Conservation (phyloP, 108 stramenopile genomes). For the Cylindrotheca fusiformis region DNA sequence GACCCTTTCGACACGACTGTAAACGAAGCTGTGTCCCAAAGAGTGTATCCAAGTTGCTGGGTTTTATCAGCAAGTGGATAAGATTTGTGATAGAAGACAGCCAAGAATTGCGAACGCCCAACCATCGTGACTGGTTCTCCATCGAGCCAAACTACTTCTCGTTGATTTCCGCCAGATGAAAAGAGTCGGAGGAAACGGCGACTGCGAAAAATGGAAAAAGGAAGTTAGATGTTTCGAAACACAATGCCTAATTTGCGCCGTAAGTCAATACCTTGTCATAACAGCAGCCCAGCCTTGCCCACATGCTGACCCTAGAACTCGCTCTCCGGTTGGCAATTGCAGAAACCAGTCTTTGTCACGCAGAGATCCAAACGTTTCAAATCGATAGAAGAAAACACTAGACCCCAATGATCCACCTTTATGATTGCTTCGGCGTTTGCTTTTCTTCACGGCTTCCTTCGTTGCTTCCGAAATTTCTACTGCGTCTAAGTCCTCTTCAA, state of each 20-base stretch:
- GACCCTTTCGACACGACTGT: slow-evolving; percentile 48
- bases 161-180: slow-evolving; percentile 69
- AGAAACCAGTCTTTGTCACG: slow-evolving; percentile 81
- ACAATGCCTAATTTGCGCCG: not conserved
- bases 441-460: slow-evolving; percentile 43
- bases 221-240: slow-evolving; percentile 6
- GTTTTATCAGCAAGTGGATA: slow-evolving; percentile 69
- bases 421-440: slow-evolving; percentile 30
- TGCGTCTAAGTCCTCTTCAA: slow-evolving; percentile 39
- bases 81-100: slow-evolving; percentile 67
- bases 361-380: slow-evolving; percentile 65
- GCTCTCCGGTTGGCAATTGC: slow-evolving; percentile 73
- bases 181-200: slow-evolving; percentile 78
- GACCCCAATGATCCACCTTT: slow-evolving; percentile 54
- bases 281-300: slow-evolving; percentile 78
- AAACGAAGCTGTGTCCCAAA: slow-evolving; percentile 64
- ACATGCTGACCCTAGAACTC: slow-evolving; percentile 69
- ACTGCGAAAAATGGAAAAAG: slow-evolving; percentile 21
- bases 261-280: slow-evolving; percentile 43
- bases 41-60: slow-evolving; percentile 67
- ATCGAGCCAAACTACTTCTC: slow-evolving; percentile 65
- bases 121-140: slow-evolving; percentile 81
- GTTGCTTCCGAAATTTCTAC: slow-evolving; percentile 50
- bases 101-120: slow-evolving; percentile 65
- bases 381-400: slow-evolving; percentile 75